phyloP scores from a whole-genome alignment of 1,284 basidiomycete genomes.

The Boletus semigastroideus region DNA sequence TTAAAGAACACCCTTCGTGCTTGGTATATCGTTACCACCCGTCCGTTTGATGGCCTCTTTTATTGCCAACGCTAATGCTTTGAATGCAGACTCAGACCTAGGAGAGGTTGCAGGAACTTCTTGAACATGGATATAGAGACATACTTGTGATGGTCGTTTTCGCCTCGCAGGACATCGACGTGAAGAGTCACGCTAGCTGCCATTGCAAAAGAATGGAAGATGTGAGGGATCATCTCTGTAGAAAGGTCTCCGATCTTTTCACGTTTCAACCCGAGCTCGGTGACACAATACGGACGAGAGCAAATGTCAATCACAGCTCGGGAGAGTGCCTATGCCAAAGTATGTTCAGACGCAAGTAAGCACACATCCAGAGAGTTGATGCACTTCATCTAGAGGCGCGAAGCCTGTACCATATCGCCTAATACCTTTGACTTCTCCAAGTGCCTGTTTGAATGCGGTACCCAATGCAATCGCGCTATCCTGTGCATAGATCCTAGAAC shows the following conservation, averaged over 20 bases:
- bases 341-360: conserved; percentile 5
- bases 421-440: conserved; percentile 95
- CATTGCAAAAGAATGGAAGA: conserved; percentile 92
- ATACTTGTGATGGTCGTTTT: conserved; percentile 97
- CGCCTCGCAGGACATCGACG: conserved; percentile 90
- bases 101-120: conserved; percentile 2
- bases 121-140: conserved; percentile 23
- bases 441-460: conserved; percentile 91
- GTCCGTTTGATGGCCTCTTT: conserved; percentile 91
- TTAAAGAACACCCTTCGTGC: conserved; percentile 91
- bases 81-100: conserved; percentile 96
- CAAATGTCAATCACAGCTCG: conserved; percentile 98
- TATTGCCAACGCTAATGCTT: conserved; percentile 94
- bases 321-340: conserved; percentile 71
- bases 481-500: conserved; percentile 49
- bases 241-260: conserved; percentile 98
- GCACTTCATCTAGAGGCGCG: conserved; percentile 94
- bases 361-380: conserved; percentile 21
- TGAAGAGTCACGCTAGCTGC: conserved; percentile 91
- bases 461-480: conserved; percentile 93
- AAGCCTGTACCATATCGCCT: conserved; percentile 95
- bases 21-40: conserved; percentile 90
- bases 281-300: conserved; percentile 93
- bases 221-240: conserved; percentile 96
- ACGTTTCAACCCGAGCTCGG: conserved; percentile 85